These are phyloP conservation scores for Alternaria postmessia DNA, from an alignment of 2,329 filamentous ascomycete genomes.

Conservation along the genomic window DNA sequence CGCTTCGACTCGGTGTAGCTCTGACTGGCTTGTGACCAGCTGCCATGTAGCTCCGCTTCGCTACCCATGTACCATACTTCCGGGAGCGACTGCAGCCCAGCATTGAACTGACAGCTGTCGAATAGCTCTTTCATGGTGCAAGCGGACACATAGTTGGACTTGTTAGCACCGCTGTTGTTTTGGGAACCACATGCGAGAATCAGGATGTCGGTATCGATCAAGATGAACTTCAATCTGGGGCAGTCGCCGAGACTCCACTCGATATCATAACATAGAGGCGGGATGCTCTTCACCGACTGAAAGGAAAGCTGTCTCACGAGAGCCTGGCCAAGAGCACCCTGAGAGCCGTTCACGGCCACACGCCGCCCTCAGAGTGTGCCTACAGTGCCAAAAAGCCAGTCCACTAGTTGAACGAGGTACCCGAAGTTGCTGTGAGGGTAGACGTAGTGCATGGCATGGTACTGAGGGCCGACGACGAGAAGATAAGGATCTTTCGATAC, in stretches of 20 bases:
- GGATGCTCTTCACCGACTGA: no score
- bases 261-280: no score
- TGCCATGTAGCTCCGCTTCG: neutral
- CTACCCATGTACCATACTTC: conserved; percentile 1
- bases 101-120: neutral
- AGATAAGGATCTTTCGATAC: neutral
- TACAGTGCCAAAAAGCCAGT: neutral
- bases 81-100: neutral
- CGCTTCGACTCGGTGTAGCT: neutral
- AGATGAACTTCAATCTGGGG: neutral
- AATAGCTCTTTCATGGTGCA: neutral
- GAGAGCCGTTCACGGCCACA: no score
- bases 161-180: neutral
- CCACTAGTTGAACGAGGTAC: neutral
- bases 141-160: neutral
- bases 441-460: neutral
- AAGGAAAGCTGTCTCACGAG: no score
- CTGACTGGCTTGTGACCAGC: neutral
- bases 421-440: neutral
- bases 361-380: neutral
- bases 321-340: no score
- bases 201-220: neutral
- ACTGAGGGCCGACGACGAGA: neutral
- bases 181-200: neutral
- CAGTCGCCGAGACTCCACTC: neutral